phyloP scores from a whole-genome alignment of 331 rosid species.

The Pyrus hybrid region DNA sequence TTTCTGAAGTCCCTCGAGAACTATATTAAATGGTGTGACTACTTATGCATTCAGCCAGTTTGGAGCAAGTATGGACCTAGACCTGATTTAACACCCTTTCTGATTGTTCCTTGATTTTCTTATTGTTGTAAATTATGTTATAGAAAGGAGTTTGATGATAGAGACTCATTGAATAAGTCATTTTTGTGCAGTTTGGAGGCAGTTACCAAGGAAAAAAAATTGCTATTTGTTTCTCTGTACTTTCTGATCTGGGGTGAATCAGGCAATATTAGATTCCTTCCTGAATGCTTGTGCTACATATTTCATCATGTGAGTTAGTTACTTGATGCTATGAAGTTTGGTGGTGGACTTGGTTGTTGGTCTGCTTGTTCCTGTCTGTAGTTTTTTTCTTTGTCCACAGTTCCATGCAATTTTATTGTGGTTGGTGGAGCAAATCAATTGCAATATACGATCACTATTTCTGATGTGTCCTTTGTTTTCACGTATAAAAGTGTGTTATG shows the following conservation, averaged over 20 bases:
- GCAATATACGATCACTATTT: not conserved
- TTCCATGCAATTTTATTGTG: not conserved
- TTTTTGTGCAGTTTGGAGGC: conserved; percentile 49
- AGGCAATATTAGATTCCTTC: conserved; percentile 81
- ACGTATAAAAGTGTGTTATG: not conserved
- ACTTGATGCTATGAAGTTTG: not conserved
- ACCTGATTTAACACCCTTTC: conserved; percentile 5
- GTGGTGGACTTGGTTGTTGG: not conserved
- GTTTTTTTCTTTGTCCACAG: not conserved
- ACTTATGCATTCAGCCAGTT: conserved; percentile 79
- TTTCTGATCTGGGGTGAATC: conserved; percentile 97
- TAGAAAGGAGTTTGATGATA: conserved; percentile 5
- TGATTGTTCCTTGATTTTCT: conserved; percentile 7
- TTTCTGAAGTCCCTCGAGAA: conserved; percentile 77
- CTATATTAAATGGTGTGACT: conserved; percentile 78
- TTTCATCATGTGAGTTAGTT: conserved; percentile 84
- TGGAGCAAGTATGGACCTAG: conserved; percentile 68
- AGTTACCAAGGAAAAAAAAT: conserved; percentile 62
- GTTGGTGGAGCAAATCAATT: not conserved
- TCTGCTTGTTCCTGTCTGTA: not conserved
- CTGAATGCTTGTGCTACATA: conserved; percentile 99
- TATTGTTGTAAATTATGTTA: conserved; percentile 5
- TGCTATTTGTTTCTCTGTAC: conserved; percentile 62
- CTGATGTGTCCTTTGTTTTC: not conserved
- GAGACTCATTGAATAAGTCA: conserved; percentile 4